Conservation (phyloP, 106 monocot species). For the Dendrobium huoshanense region DNA sequence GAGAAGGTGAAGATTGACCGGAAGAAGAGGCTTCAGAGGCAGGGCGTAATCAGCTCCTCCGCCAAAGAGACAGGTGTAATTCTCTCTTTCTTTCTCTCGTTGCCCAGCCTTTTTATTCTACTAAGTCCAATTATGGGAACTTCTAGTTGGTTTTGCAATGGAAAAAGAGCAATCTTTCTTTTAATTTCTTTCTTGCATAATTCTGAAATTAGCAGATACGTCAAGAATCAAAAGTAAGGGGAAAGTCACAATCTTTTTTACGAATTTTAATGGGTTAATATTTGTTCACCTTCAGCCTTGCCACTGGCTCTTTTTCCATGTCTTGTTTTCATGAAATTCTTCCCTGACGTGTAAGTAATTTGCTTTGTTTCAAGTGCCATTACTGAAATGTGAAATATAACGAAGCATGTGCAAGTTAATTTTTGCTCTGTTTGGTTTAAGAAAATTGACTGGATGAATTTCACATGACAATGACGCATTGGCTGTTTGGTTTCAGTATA, state of each 20-base stretch:
- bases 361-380: too few species aligned
- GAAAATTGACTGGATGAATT: too few species aligned
- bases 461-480: too few species aligned
- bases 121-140: not conserved
- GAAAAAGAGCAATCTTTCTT: not conserved
- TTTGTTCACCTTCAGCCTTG: too few species aligned
- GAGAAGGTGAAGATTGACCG: constrained; percentile 87
- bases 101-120: not conserved
- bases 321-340: too few species aligned
- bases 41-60: constrained; percentile 73
- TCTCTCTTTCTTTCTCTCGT: not conserved
- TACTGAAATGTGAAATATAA: too few species aligned
- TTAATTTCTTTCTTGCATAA: not conserved
- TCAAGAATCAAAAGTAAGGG: not conserved
- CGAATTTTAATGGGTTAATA: too few species aligned
- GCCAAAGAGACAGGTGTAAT: constrained; percentile 60
- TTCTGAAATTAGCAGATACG: not conserved
- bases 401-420: not conserved
- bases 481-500: too few species aligned
- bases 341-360: too few species aligned
- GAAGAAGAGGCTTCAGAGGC: constrained; percentile 74
- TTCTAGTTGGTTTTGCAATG: not conserved
- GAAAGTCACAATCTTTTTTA: too few species aligned
- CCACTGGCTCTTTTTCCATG: too few species aligned
- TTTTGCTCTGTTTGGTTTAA: not conserved